Base-by-base conservation (phyloP, 2,329 filamentous ascomycete genomes). In the Lecanicillium sp. region DNA sequence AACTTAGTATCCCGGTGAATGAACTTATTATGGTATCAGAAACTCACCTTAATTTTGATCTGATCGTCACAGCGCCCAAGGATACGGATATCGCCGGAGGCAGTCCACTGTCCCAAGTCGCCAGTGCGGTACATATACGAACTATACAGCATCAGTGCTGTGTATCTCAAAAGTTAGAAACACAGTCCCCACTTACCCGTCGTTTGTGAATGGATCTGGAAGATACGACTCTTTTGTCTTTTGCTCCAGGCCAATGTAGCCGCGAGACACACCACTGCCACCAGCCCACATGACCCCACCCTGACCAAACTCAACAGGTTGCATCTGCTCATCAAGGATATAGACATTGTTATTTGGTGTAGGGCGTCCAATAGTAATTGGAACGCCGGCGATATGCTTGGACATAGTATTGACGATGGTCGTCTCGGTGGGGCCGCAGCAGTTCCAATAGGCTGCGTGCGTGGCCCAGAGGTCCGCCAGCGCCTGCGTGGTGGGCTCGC, bases 61-160 rank as follows among this genome's bases (percentile, higher is more conserved):
- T 82, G 79, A 51, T 81, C 78, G 54, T 83, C 79, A n/a, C 68
- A 68, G 29, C 78, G 71, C 3, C 79, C 78, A 27, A 79, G 69
- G 19, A 74, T 77, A 36, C 78, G 69, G 30, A 83, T 65, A 21
- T 67, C 70, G 10, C 79, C 78, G 54, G 78, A 71, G 2, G 65
- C 57, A 30, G 67, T 66, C 77, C 78, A 81, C 11, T 68, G 66
- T 15, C 73, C 77, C 19, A 82, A 67, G 54, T 83, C 79, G 6
- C 78, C 79, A 2, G 79, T 82, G 55, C 78, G 77, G 62, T 78
- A 82, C 73, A 81, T 80, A 54, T 65, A 65, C 2, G 63, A 65
- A 3, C 70, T 73, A 36, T 9, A 11, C 12, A 7, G 10, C 23
- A 30, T 36, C 40, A 48, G 47, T 51, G 27, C 27, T 29, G 49